Percentiles rank a stretch among this genome's conserved stretches.
Conservation (phyloP, 2,329 filamentous ascomycete genomes). For the Seiridium cupressi region DNA sequence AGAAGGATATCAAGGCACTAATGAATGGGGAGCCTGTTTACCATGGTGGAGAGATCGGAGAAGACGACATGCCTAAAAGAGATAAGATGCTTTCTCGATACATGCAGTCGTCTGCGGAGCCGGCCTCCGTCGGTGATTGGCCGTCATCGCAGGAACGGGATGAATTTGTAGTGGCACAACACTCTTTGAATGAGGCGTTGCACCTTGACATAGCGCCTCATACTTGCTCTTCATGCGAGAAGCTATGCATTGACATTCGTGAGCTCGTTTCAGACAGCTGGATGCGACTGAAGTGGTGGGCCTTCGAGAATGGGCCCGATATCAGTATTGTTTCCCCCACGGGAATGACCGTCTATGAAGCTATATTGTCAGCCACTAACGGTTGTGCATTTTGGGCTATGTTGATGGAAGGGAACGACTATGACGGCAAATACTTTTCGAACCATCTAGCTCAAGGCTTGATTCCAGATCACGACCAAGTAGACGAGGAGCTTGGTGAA, state of each 20-base stretch:
- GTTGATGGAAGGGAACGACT: background rate
- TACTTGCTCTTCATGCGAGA: background rate
- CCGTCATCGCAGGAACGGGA: background rate
- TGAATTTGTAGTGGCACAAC: background rate
- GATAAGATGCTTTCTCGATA: background rate
- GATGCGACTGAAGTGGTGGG: background rate
- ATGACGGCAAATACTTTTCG: background rate
- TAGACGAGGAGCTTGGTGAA: background rate
- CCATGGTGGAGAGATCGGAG: background rate
- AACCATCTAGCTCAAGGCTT: background rate
- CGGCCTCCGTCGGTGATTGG: background rate
- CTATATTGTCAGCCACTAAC: background rate
- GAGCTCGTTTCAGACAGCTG: background rate
- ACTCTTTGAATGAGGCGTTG: background rate
- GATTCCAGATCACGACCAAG: background rate
- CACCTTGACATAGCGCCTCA: background rate
- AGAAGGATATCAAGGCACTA: background rate
- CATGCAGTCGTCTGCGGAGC: background rate
- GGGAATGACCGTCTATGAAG: background rate
- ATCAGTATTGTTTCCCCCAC: background rate
- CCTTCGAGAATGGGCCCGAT: background rate
- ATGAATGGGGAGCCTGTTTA: background rate
- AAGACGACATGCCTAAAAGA: background rate
- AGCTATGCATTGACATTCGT: background rate
- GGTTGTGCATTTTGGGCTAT: background rate